phyloP scores from a whole-genome alignment of 192 early-diverging fungal genomes.

The Spinellus fusiger region DNA sequence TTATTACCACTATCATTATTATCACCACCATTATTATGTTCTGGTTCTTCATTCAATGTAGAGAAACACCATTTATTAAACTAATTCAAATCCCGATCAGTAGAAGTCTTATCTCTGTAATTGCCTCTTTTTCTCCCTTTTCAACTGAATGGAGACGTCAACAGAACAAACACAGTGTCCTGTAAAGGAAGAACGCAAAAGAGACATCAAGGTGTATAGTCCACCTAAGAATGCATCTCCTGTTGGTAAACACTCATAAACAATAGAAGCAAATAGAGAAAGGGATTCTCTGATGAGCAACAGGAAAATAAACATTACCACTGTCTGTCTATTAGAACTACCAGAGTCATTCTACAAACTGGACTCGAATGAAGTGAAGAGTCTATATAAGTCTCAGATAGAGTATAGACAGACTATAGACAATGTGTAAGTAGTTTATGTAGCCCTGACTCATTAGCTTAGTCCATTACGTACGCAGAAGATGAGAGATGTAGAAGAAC shows the following conservation, averaged over 20 bases:
- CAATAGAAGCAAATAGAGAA: neutral
- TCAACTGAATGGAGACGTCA: too few relatives aligned
- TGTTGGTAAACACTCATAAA: constrained; percentile 10
- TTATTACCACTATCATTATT: too few relatives aligned
- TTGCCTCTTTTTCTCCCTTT: too few relatives aligned
- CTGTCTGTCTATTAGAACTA: constrained; percentile 53
- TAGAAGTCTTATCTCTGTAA: too few relatives aligned
- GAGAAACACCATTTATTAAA: too few relatives aligned
- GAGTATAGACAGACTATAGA: constrained; percentile 48
- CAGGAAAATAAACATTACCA: neutral
- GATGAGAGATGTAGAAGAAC: constrained; percentile 68
- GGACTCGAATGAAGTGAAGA: constrained; percentile 60
- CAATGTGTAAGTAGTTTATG: constrained; percentile 34
- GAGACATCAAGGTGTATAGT: constrained; percentile 13
- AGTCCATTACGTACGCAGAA: constrained; percentile 71
- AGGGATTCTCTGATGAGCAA: neutral
- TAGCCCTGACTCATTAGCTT: neutral
- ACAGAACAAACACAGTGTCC: too few relatives aligned
- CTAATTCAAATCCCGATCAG: too few relatives aligned
- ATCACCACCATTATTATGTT: too few relatives aligned
- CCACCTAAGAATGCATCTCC: constrained; percentile 13
- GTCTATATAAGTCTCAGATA: constrained; percentile 55
- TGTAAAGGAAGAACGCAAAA: neutral
- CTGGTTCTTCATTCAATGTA: too few relatives aligned
- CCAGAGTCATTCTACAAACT: constrained; percentile 88